Conservation (phyloP, 2,329 filamentous ascomycete species). For the Aureobasidium sp. region DNA sequence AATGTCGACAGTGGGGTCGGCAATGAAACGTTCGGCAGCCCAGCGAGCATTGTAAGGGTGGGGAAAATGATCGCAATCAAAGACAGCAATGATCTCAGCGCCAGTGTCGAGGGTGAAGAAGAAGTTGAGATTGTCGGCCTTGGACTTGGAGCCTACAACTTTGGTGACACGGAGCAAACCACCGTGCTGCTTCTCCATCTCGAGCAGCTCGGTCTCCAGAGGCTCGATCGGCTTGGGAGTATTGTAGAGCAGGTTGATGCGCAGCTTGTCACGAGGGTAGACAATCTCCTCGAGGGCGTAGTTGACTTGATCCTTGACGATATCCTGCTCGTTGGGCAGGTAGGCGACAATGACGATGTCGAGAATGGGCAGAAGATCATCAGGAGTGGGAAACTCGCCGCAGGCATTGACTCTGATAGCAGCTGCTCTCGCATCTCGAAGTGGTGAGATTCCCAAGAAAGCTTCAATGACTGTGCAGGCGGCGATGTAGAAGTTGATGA, state of each 20-base stretch:
- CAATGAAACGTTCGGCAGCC: constrained; percentile 42
- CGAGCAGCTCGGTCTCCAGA: constrained; percentile 37
- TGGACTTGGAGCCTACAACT: constrained; percentile 43
- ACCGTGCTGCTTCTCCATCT: constrained; percentile 33
- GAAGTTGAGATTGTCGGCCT: constrained; percentile 46
- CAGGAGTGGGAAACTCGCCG: constrained; percentile 22
- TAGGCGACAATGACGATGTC: constrained; percentile 46
- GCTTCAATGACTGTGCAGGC: constrained; percentile 25
- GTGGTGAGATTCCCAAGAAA: constrained; percentile 27
- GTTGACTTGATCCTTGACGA: constrained; percentile 42
- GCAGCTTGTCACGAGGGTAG: constrained; percentile 40
- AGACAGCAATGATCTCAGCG: constrained; percentile 42
- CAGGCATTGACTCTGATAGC: constrained; percentile 23
- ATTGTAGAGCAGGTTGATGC: constrained; percentile 45
- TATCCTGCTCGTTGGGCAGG: constrained; percentile 45
- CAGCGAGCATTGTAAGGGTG: constrained; percentile 44
- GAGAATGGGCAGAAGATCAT: constrained; percentile 33
- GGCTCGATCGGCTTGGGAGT: constrained; percentile 42
- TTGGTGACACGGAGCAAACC: constrained; percentile 40
- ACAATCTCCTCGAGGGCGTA: constrained; percentile 42
- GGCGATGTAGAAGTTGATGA: constrained; percentile 28
- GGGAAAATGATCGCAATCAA: constrained; percentile 46
- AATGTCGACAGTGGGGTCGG: constrained; percentile 38
- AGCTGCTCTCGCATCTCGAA: constrained; percentile 24
- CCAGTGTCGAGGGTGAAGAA: constrained; percentile 40